Evolutionary conservation across 2,329 filamentous ascomycete genomes (phyloP), one percentile per base, ranked within the genome.

Genomic region (Aschersonia sp.): DNA sequence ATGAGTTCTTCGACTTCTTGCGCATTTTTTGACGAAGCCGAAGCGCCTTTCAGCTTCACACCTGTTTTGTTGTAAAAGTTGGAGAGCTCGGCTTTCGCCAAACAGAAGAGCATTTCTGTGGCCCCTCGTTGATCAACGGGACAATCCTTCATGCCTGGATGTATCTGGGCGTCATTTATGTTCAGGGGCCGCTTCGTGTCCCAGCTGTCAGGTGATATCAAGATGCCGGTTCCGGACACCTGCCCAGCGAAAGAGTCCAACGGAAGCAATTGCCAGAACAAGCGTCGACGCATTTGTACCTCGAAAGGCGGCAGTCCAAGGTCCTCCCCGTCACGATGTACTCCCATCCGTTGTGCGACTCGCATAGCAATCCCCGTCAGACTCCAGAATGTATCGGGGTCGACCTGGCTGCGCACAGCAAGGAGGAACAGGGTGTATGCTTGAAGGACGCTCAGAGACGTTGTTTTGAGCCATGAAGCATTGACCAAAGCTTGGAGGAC

Each of bases 241-340:
- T 58, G 55, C 30, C 52, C 54, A 10, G 59, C 54, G 10, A 50
- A 44, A 2, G 52, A 55, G 22, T 62, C 60, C 11, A 60, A 70
- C n/a, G 71, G 59, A 2, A 73, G 55, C 2, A 79, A 60, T 14
- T 72, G 66, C 72, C 72, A 79, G 68, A 72, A 72, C 5, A 78
- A 60, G 42, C 76, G 64, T 40, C 75, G 70, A 5, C 74, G 66
- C 61, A 78, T 68, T 56, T 79, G 71, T 0, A 67, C 67, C 45
- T 79, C 73, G 44, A 69, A 76, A 42, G 55, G 62, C 42, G 47
- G 47, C 6, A 65, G 41, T 48, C 56, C 52, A 1, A 63, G 52
- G 7, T 63, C 56, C 1, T 55, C 55, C 0, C 66, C 60, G 55
- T 79, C 73, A 46, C 58, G 65, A 45, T 78, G 67, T 6, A 79